A percentile compares a stretch with the other conserved stretches of the same genome.
Evolutionary conservation across 345 rosid species (phyloP).

Genomic region (Salix koriyanagi): DNA sequence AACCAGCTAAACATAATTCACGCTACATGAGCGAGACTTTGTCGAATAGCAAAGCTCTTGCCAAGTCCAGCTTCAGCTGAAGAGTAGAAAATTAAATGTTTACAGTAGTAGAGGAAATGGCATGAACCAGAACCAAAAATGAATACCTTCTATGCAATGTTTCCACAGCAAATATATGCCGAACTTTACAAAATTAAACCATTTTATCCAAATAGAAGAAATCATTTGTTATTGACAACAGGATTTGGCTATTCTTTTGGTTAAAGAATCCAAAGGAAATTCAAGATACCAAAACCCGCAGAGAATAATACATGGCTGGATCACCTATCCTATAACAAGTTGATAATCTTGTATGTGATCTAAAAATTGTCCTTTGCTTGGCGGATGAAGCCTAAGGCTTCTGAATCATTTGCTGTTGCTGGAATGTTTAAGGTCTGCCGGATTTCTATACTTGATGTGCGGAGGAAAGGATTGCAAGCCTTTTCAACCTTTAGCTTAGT

Average conservation of each 20-base stretch:
- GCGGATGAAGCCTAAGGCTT: slow-evolving; percentile 61
- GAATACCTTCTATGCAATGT: not conserved
- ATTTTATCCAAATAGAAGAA: not conserved
- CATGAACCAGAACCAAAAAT: not conserved
- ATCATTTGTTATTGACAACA: not conserved
- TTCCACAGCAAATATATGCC: not conserved
- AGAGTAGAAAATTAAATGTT: not conserved
- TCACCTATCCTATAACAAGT: slow-evolving; percentile 40
- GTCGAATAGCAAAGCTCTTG: not conserved
- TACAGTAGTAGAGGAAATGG: not conserved
- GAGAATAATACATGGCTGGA: not conserved
- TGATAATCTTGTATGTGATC: not conserved
- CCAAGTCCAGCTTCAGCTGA: not conserved
- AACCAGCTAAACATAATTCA: not conserved
- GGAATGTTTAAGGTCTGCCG: slow-evolving; percentile 57
- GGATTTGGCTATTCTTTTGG: not conserved
- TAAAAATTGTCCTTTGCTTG: slow-evolving; percentile 75
- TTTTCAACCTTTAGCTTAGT: slow-evolving; percentile 73
- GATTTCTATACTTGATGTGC: slow-evolving; percentile 63
- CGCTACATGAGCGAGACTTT: not conserved
- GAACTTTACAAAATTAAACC: not conserved
- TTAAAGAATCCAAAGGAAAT: not conserved
- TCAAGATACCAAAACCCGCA: not conserved
- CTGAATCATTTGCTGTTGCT: slow-evolving; percentile 56
- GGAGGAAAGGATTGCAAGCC: slow-evolving; percentile 89